Base-by-base conservation (phyloP, 306 rosid genomes). In the Ziziphus jujuba region DNA sequence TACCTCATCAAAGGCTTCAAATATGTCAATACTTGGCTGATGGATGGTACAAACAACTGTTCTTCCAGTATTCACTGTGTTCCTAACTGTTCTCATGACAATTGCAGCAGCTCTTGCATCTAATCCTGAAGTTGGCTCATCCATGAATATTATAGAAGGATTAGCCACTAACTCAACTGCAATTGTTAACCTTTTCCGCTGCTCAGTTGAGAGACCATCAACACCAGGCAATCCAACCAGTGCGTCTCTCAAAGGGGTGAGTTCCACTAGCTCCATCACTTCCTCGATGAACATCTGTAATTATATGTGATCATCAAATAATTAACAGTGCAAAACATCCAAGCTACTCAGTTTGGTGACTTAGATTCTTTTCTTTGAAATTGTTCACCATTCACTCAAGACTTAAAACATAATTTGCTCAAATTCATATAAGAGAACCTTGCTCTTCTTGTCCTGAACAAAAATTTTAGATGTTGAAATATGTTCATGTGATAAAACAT, bases 81-180 rank as follows among this genome's bases (percentile, higher is more conserved):
- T 83, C 69, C 84, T 71, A 57, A 83, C 84, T 2, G 87, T 79
- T 66, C 87, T 80, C 85, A 84, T 84, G 70, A 80, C 88, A 22
- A 83, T 83, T 20, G 85, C 88, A 12, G 83, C 88, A 33, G 88
- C 85, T 71, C 88, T 84, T 25, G 88, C 88, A 71, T 84, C 88
- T 7, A 84, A 67, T 7, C 88, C 88, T 15, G 88, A 84, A 59
- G 88, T 84, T 35, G 83, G 88, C 66, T 84, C 88, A 58, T 80
- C 88, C 88, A 84, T 84, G 69, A 84, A 84, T 71, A 80, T 75
- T 35, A 84, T 80, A 25, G 88, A 80, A 35, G 88, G 88, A 56
- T 84, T 84, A 3, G 88, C 88, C 4, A 84, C 85, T 19, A 84
- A 76, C 63, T 84, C 85, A 33, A 84, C 83, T n/a, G 88, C 88